Evolutionary conservation across 2,329 filamentous ascomycete species (phyloP).

Genomic region (Trichoderma sp.): DNA sequence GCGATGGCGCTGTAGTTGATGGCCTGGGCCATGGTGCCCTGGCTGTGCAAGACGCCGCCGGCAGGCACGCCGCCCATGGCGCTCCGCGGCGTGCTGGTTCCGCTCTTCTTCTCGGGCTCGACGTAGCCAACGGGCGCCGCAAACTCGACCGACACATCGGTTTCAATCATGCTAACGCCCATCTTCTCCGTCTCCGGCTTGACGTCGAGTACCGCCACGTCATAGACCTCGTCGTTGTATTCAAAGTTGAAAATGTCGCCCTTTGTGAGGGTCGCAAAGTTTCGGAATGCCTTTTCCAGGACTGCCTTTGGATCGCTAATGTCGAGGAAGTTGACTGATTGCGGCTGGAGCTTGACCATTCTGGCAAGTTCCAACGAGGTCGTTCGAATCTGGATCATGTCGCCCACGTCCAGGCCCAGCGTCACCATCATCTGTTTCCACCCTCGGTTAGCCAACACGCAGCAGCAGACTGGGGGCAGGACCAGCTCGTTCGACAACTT

Average conservation of each 20-base stretch:
- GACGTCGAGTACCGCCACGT: conserved; percentile 90
- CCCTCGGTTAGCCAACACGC: conserved; percentile 31
- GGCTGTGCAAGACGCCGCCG: conserved; percentile 75
- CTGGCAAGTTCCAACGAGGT: conserved; percentile 88
- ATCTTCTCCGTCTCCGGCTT: conserved; percentile 83
- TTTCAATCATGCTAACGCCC: conserved; percentile 93
- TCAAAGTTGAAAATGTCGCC: conserved; percentile 94
- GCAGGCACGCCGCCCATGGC: conserved; percentile 63
- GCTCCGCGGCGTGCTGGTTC: conserved; percentile 84
- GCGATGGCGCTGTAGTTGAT: conserved; percentile 95
- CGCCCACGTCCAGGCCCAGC: conserved; percentile 83
- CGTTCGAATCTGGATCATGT: conserved; percentile 92
- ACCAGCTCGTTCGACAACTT: conserved; percentile 37
- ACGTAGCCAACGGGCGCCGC: conserved; percentile 92
- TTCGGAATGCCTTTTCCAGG: conserved; percentile 92
- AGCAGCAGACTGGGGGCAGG: neutral
- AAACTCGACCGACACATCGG: conserved; percentile 95
- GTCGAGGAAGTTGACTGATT: conserved; percentile 90
- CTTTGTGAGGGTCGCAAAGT: conserved; percentile 90
- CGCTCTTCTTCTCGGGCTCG: conserved; percentile 76
- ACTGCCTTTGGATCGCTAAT: conserved; percentile 98
- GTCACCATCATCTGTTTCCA: conserved; percentile 83
- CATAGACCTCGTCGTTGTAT: conserved; percentile 93
- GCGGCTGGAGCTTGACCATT: conserved; percentile 95
- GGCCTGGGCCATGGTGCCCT: conserved; percentile 95